These are phyloP conservation scores for Fistulifera solaris DNA, from an alignment of 108 stramenopile species.

Conservation along the genomic window DNA sequence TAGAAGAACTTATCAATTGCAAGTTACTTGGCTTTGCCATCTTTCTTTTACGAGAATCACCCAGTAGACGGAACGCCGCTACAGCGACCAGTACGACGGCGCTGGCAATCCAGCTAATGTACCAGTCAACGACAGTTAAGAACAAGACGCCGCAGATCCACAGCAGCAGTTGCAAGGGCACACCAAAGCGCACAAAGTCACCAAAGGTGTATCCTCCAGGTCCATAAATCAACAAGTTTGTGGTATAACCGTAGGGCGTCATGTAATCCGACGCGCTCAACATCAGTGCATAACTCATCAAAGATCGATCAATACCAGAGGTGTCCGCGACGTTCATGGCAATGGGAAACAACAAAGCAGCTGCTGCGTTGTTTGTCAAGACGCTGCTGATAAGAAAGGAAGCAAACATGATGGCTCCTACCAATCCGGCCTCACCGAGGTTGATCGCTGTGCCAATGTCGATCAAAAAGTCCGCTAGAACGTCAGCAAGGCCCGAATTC, in stretches of 20 bases:
- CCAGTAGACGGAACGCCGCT: no score
- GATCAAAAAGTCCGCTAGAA: conserved; percentile 49
- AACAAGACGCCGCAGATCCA: conserved; percentile 52
- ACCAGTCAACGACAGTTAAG: conserved; percentile 12
- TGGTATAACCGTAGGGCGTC: conserved; percentile 76
- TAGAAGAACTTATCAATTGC: no score
- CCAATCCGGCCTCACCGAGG: conserved; percentile 56
- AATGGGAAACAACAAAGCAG: conserved; percentile 75
- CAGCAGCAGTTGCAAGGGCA: conserved; percentile 71
- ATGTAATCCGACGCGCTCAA: conserved; percentile 76
- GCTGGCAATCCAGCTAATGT: conserved; percentile 7
- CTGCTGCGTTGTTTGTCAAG: conserved; percentile 87
- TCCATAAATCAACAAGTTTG: conserved; percentile 76
- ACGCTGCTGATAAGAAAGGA: conserved; percentile 74
- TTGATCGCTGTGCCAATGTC: conserved; percentile 40
- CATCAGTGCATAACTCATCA: conserved; percentile 74
- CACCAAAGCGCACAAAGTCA: conserved; percentile 62
- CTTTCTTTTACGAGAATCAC: no score
- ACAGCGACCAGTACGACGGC: conserved; percentile 1
- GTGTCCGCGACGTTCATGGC: conserved; percentile 69
- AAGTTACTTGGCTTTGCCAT: no score
- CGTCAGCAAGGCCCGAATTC: conserved; percentile 69
- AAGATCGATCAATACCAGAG: conserved; percentile 34
- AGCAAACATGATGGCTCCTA: conserved; percentile 71
- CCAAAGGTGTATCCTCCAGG: conserved; percentile 77